Percentiles rank a stretch among this genome's conserved stretches.
Conservation (phyloP, 2,329 filamentous ascomycete species). For the Arthrocladium fulminans region DNA sequence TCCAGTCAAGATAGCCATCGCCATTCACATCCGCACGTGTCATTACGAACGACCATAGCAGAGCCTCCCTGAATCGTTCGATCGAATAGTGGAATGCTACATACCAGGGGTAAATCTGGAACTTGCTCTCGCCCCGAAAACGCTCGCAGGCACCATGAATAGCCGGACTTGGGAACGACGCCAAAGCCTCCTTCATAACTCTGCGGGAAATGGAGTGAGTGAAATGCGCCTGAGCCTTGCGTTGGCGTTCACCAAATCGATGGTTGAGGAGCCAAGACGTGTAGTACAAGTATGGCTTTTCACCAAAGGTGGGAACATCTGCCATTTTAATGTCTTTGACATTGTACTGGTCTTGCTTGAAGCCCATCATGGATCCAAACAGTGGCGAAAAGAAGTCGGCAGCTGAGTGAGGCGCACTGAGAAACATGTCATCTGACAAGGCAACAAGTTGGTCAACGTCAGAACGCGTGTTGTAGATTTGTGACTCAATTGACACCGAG, state of each 20-base stretch:
- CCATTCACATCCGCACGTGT: constrained; percentile 13
- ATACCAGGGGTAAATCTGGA: constrained; percentile 18
- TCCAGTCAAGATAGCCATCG: constrained; percentile 15
- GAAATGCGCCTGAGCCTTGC: constrained; percentile 18
- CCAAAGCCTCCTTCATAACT: constrained; percentile 18
- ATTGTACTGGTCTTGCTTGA: constrained; percentile 18
- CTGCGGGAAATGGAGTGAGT: constrained; percentile 14
- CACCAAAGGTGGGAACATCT: constrained; percentile 15
- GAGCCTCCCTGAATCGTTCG: constrained; percentile 15
- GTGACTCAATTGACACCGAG: constrained; percentile 17
- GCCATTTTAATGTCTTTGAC: constrained; percentile 13
- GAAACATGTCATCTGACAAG: constrained; percentile 19
- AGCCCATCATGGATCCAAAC: constrained; percentile 17
- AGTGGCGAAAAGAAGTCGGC: constrained; percentile 16
- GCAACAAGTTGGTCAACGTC: constrained; percentile 15
- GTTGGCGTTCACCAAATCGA: constrained; percentile 16
- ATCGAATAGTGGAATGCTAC: constrained; percentile 17
- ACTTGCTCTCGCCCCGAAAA: constrained; percentile 16
- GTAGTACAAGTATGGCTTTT: constrained; percentile 18
- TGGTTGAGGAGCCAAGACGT: constrained; percentile 18
- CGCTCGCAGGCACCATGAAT: constrained; percentile 16
- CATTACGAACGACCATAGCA: constrained; percentile 19
- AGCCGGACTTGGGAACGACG: constrained; percentile 15
- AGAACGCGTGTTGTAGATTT: constrained; percentile 17
- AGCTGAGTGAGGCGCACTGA: constrained; percentile 12